phyloP scores from a whole-genome alignment of 129 eudicot species.

The Ambrosia trifida region DNA sequence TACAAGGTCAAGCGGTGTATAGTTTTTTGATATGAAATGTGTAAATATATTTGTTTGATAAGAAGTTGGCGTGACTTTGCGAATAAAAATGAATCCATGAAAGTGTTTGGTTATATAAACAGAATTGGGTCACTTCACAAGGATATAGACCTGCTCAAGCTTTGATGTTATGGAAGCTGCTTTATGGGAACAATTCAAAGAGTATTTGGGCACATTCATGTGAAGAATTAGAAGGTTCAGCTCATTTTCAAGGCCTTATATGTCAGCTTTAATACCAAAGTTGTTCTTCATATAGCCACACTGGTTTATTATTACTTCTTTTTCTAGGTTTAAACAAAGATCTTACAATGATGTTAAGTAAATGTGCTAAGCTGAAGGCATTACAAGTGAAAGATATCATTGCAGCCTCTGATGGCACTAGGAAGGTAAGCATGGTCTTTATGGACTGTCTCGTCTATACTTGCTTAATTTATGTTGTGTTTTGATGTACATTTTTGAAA shows the following conservation, averaged over 20 bases:
- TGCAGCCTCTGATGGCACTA: constrained; percentile 86
- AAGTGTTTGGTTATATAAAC: constrained; percentile 20
- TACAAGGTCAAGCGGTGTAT: not conserved
- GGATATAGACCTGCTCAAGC: constrained; percentile 96
- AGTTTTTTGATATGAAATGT: not conserved
- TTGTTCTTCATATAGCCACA: not conserved
- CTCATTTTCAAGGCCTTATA: constrained; percentile 2
- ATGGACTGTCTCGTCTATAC: constrained; percentile 20
- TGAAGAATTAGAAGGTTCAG: constrained; percentile 78
- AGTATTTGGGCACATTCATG: constrained; percentile 63
- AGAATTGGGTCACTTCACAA: constrained; percentile 77
- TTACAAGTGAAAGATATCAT: constrained; percentile 66
- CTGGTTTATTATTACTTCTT: not conserved
- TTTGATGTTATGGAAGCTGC: constrained; percentile 91
- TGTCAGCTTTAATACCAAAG: not conserved
- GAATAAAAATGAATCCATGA: not conserved
- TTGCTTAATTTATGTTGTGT: constrained; percentile 5
- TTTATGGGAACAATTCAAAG: constrained; percentile 66
- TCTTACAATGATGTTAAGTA: constrained; percentile 60
- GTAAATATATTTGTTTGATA: not conserved
- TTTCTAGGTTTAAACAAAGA: constrained; percentile 79
- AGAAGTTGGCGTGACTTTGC: not conserved
- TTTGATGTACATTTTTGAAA: not conserved
- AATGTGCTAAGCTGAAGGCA: constrained; percentile 63
- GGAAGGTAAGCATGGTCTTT: constrained; percentile 65